Conservation (phyloP, 1,139 yeast species). For the Lodderomyces orthopsilosis region DNA sequence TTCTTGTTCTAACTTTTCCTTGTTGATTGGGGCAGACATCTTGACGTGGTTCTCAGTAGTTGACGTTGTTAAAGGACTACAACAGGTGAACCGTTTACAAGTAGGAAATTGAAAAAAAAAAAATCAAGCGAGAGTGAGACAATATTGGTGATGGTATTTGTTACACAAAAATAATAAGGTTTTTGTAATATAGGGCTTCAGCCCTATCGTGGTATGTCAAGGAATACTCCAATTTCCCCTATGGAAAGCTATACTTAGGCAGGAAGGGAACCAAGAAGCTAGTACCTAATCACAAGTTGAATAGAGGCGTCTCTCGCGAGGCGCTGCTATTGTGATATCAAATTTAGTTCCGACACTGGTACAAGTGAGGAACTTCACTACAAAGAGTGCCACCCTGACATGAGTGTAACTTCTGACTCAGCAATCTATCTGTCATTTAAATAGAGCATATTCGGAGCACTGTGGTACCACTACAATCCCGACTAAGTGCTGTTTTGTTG, state of each 20-base stretch:
- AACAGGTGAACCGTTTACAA: constrained; percentile 4
- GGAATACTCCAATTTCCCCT: too few species aligned
- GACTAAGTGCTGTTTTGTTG: too few species aligned
- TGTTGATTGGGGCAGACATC: constrained; percentile 78
- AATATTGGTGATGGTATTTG: constrained; percentile 2
- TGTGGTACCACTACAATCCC: not conserved
- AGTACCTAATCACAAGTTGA: too few species aligned
- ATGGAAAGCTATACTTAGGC: too few species aligned
- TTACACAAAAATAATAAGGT: not conserved
- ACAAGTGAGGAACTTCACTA: too few species aligned
- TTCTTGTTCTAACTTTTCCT: constrained; percentile 70
- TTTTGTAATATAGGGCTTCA: constrained; percentile 3
- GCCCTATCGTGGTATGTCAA: constrained; percentile 2
- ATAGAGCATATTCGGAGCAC: too few species aligned
- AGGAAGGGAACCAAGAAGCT: not conserved
- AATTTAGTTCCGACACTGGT: too few species aligned
- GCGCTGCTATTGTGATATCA: too few species aligned
- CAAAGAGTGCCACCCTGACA: too few species aligned
- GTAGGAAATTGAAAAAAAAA: constrained; percentile 1
- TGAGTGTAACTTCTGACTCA: too few species aligned
- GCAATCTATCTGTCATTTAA: too few species aligned
- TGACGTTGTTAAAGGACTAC: constrained; percentile 39
- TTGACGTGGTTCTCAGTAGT: constrained; percentile 27
- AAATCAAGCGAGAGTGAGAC: constrained; percentile 6
- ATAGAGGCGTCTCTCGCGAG: too few species aligned